Evolutionary conservation across 192 early-diverging fungal species (phyloP).

Genomic region (Chytriomyces hyalinus): DNA sequence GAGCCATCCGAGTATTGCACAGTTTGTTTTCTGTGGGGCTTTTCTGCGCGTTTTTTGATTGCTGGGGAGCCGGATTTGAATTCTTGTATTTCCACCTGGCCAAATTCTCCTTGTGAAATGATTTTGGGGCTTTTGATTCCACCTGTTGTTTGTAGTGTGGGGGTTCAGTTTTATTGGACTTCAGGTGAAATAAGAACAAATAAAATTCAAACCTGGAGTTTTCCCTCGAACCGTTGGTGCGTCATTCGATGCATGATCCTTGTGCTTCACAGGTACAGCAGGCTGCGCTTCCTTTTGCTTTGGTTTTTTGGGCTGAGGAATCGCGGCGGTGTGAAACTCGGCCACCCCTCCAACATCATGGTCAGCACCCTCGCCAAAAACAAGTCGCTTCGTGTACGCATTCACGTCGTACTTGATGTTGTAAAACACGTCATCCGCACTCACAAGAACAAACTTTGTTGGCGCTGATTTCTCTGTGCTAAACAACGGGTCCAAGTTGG

Average conservation of each 20-base stretch:
- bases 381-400: not conserved
- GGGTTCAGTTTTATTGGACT: not conserved
- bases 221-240: not conserved
- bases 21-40: not conserved
- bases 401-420: constrained; percentile 53
- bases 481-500: constrained; percentile 16
- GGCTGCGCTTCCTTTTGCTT: not conserved
- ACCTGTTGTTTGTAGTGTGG: not conserved
- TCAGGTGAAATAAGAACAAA: not conserved
- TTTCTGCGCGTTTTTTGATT: constrained; percentile 3
- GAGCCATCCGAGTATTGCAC: constrained; percentile 24
- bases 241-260: not conserved
- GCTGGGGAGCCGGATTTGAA: constrained; percentile 17
- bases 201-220: not conserved
- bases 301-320: not conserved
- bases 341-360: not conserved
- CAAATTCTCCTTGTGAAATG: not conserved
- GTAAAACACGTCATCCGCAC: constrained; percentile 54
- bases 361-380: constrained; percentile 5
- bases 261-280: not conserved
- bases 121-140: constrained; percentile 3
- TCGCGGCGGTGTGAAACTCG: not conserved
- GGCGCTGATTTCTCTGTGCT: not conserved
- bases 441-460: constrained; percentile 50
- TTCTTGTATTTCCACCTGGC: not conserved